Conservation (phyloP, 495 filamentous ascomycete species). For the Daldinia concentrica region DNA sequence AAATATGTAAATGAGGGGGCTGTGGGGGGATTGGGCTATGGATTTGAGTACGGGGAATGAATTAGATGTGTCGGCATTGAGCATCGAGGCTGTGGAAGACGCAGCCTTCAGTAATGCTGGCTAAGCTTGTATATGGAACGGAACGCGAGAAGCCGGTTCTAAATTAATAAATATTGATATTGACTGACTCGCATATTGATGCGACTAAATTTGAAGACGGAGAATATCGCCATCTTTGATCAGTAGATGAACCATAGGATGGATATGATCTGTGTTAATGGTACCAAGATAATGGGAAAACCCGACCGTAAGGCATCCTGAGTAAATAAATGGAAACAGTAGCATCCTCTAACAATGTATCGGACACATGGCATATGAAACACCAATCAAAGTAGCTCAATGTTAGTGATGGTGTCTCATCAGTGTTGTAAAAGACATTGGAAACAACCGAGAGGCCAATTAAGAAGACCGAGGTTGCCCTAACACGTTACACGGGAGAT, state of each 20-base stretch:
- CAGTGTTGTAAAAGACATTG: slow-evolving; percentile 13
- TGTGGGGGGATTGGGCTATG: slow-evolving; percentile 3
- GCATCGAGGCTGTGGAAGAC: background rate
- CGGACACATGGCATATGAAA: slow-evolving; percentile 22
- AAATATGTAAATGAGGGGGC: background rate
- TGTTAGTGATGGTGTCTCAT: slow-evolving; percentile 27
- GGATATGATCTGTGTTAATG: background rate
- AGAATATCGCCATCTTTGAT: background rate
- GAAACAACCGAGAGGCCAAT: slow-evolving; percentile 4
- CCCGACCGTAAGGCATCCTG: no score
- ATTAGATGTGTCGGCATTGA: background rate
- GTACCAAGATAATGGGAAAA: background rate
- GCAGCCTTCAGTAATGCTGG: background rate
- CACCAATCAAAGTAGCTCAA: slow-evolving; percentile 3
- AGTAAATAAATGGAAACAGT: no score
- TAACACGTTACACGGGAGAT: background rate
- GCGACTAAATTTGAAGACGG: background rate
- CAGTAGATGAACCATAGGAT: background rate
- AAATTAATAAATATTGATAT: background rate
- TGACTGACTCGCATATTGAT: background rate
- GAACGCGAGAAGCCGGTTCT: background rate
- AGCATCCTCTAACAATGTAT: background rate
- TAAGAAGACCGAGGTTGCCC: background rate
- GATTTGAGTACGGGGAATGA: background rate
- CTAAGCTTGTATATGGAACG: background rate